Percentiles rank a stretch among this genome's conserved stretches.
Evolutionary conservation across 805 yeast species (phyloP).

Genomic region (Sugiyamaella boreocaroliniensis): DNA sequence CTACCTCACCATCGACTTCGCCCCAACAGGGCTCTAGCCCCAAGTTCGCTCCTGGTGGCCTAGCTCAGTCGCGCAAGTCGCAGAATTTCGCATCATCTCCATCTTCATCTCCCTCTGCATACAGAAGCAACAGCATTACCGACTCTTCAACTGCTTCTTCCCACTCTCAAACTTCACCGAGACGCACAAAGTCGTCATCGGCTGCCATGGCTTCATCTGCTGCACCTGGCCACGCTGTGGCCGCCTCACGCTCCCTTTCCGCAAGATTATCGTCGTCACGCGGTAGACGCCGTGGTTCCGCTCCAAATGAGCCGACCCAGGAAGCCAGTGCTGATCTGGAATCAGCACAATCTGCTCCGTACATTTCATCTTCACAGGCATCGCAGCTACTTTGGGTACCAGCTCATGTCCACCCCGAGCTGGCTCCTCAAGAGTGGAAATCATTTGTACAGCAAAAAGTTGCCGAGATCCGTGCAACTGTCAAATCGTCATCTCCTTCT

Average conservation of each 20-base stretch:
- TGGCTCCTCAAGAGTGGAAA: slow-evolving; percentile 78
- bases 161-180: background rate
- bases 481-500: slow-evolving; percentile 9
- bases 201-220: background rate
- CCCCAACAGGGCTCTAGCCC: slow-evolving; percentile 1
- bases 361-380: slow-evolving; percentile 15
- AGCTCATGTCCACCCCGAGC: slow-evolving; percentile 85
- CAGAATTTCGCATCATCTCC: background rate
- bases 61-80: background rate
- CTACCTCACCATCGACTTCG: slow-evolving; percentile 6
- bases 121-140: background rate
- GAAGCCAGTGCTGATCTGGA: background rate
- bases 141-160: background rate
- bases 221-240: background rate
- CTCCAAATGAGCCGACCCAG: background rate
- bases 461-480: slow-evolving; percentile 28
- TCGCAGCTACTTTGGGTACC: slow-evolving; percentile 79
- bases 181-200: slow-evolving; percentile 1
- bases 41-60: background rate
- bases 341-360: background rate
- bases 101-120: slow-evolving; percentile 5
- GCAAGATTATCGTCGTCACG: background rate
- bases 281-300: background rate
- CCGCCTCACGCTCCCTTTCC: background rate
- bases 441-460: slow-evolving; percentile 35